Evolutionary conservation across 805 yeast genomes (phyloP).

Genomic region (Wickerhamomyces alni): DNA sequence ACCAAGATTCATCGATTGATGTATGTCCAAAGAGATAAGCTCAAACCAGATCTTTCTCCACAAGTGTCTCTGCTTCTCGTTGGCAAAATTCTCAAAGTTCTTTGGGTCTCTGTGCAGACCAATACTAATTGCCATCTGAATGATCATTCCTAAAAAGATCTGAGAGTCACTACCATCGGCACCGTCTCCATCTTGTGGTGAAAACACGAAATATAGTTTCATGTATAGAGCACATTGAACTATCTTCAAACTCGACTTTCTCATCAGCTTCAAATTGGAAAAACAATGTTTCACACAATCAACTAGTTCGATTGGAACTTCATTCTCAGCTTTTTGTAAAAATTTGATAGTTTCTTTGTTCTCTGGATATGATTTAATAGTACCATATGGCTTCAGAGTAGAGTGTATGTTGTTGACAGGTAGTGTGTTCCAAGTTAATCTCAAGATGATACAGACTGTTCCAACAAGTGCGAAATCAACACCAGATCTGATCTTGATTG

Average conservation of each 20-base stretch:
- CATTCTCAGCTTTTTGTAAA: slow-evolving; percentile 35
- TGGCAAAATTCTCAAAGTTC: slow-evolving; percentile 37
- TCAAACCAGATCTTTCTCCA: slow-evolving; percentile 58
- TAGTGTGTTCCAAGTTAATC: slow-evolving; percentile 51
- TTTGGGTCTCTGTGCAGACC: slow-evolving; percentile 69
- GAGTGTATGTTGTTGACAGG: slow-evolving; percentile 32
- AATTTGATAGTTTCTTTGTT: slow-evolving; percentile 10
- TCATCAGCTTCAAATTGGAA: slow-evolving; percentile 34
- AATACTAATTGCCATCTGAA: slow-evolving; percentile 62
- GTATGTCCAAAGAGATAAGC: slow-evolving; percentile 34
- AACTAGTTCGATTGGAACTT: slow-evolving; percentile 33
- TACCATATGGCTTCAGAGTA: slow-evolving; percentile 8
- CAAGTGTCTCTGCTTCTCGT: slow-evolving; percentile 36
- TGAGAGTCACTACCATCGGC: slow-evolving; percentile 55
- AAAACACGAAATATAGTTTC: slow-evolving; percentile 46
- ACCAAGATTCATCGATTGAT: slow-evolving; percentile 37
- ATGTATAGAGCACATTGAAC: slow-evolving; percentile 57
- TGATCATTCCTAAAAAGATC: slow-evolving; percentile 46
- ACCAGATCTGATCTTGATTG: slow-evolving; percentile 27
- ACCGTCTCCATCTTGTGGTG: slow-evolving; percentile 57
- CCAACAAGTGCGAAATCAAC: slow-evolving; percentile 44
- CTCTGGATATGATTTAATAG: slow-evolving; percentile 17
- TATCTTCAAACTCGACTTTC: slow-evolving; percentile 40
- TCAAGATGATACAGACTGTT: slow-evolving; percentile 42
- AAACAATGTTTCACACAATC: slow-evolving; percentile 41